phyloP scores from a whole-genome alignment of 139 green algal species.

The Chlorella sp. region DNA sequence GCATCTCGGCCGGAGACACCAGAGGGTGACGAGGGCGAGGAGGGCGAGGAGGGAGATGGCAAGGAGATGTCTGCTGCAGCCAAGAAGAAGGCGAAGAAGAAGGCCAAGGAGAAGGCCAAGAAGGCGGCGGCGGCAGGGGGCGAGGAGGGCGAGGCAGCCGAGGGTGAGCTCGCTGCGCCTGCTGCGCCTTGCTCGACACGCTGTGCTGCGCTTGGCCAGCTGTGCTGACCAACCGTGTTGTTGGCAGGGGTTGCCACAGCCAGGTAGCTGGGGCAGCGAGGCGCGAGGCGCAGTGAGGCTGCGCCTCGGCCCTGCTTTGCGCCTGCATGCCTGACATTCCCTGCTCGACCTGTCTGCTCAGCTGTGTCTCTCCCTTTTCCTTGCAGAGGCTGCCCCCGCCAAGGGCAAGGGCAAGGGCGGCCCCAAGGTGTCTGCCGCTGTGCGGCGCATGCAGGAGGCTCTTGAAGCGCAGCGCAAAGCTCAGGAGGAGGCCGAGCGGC shows the following conservation, averaged over 20 bases:
- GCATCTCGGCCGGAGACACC: conserved; percentile 30
- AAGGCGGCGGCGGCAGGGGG: conserved; percentile 36
- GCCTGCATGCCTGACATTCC: too few species aligned
- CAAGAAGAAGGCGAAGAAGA: conserved; percentile 71
- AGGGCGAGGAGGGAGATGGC: conserved; percentile 41
- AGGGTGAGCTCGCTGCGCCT: conserved; percentile 1
- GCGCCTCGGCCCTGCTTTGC: too few species aligned
- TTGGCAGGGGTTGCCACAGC: too few species aligned
- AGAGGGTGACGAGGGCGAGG: conserved; percentile 18
- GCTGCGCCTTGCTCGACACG: neutral
- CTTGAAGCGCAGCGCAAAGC: conserved; percentile 70
- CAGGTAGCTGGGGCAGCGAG: too few species aligned
- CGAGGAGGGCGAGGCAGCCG: conserved; percentile 49
- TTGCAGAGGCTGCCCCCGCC: conserved; percentile 37
- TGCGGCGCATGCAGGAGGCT: conserved; percentile 80
- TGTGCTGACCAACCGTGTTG: too few species aligned
- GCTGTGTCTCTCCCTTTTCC: neutral
- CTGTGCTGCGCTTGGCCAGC: too few species aligned
- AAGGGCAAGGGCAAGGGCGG: conserved; percentile 64
- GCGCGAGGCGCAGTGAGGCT: too few species aligned
- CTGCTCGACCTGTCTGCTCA: too few species aligned
- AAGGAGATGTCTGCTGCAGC: conserved; percentile 61
- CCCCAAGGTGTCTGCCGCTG: conserved; percentile 79
- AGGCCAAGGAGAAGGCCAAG: conserved; percentile 75
- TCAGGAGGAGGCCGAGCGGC: conserved; percentile 74